Evolutionary conservation across 768 basidiomycete genomes (phyloP).

Genomic region (Sporobolomyces roseus): DNA sequence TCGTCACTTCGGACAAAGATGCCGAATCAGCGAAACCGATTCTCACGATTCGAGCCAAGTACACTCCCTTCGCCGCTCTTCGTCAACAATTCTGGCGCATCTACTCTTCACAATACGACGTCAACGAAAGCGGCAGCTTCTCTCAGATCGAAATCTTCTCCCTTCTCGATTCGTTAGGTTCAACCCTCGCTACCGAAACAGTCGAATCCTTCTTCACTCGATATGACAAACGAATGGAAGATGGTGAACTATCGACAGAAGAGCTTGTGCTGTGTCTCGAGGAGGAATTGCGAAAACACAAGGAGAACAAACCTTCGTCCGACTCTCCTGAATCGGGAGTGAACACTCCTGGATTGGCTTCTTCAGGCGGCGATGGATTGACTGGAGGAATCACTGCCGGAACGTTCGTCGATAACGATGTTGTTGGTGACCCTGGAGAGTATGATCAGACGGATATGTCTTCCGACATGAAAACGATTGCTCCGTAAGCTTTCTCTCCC

Average conservation of each 20-base stretch:
- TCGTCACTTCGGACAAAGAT: conserved; percentile 52
- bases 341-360: conserved; percentile 48
- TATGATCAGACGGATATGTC: conserved; percentile 22
- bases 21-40: conserved; percentile 68
- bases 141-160: conserved; percentile 83
- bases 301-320: conserved; percentile 58
- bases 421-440: not conserved
- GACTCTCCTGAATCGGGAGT: conserved; percentile 50
- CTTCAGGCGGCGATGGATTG: not conserved
- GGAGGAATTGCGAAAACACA: conserved; percentile 68
- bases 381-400: no score
- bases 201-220: conserved; percentile 76
- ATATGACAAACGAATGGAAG: conserved; percentile 60
- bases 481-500: conserved; percentile 29
- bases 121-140: conserved; percentile 68
- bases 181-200: conserved; percentile 75
- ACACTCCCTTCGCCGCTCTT: conserved; percentile 75
- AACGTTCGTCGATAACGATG: not conserved
- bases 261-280: conserved; percentile 83
- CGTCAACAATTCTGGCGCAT: conserved; percentile 51
- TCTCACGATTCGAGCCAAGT: conserved; percentile 78
- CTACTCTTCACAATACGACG: conserved; percentile 85
- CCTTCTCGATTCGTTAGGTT: conserved; percentile 95
- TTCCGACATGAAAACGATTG: conserved; percentile 22
- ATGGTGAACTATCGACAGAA: conserved; percentile 70